A percentile compares a stretch with the other conserved stretches of the same genome.
phyloP scores from a whole-genome alignment of 352 stramenopile species.

The Phytopythium aichiense region DNA sequence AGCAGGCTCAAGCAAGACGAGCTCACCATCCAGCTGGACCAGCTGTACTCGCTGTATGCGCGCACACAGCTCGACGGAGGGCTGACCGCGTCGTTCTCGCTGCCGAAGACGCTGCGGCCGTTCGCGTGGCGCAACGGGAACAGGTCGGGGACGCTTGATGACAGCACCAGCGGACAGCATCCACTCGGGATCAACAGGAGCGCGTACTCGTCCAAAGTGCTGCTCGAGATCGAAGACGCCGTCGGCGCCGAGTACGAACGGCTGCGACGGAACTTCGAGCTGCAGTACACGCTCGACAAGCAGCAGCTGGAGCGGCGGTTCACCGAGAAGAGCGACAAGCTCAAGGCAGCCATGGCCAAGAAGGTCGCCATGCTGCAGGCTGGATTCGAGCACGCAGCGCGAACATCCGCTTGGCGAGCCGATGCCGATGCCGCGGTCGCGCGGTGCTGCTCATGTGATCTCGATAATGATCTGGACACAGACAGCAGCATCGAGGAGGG shows the following conservation, averaged over 20 bases:
- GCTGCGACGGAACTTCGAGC: constrained; percentile 34
- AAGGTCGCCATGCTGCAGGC: constrained; percentile 54
- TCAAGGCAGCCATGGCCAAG: constrained; percentile 29
- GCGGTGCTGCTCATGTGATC: background rate
- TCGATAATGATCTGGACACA: background rate
- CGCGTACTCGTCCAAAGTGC: constrained; percentile 21
- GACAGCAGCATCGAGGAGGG: background rate
- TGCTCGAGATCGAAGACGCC: constrained; percentile 48
- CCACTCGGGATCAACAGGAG: constrained; percentile 5
- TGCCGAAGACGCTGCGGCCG: constrained; percentile 34
- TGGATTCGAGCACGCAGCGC: constrained; percentile 21
- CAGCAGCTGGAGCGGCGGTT: constrained; percentile 21
- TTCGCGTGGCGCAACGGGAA: constrained; percentile 22
- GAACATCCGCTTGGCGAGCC: background rate
- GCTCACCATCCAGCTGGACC: constrained; percentile 57
- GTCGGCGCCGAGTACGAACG: constrained; percentile 36
- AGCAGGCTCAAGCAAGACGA: constrained; percentile 53
- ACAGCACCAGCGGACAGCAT: background rate
- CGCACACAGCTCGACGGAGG: constrained; percentile 27
- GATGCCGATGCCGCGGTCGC: background rate
- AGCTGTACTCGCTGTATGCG: constrained; percentile 56
- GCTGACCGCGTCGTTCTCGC: constrained; percentile 20
- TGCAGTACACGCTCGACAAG: constrained; percentile 26
- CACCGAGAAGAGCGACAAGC: constrained; percentile 11
- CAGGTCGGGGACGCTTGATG: background rate